Evolutionary conservation across 768 basidiomycete species (phyloP), one percentile per base, ranked within the genome.

Genomic region (Stropharia rugosoannulata): DNA sequence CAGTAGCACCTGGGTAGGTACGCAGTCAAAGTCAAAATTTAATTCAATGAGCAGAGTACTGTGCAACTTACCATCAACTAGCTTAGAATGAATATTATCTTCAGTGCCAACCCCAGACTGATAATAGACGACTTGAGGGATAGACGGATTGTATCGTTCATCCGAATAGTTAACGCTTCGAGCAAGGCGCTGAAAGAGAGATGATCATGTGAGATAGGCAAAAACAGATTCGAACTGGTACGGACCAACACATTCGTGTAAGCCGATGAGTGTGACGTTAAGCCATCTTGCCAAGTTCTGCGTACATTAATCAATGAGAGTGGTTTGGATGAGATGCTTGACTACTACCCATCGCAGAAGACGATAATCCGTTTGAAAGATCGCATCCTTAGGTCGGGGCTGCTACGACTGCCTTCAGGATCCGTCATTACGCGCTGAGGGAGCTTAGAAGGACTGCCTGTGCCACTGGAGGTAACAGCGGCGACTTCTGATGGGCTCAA

Each of bases 231-330:
- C 45, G 44, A 12, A 32, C 16, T 8, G 25, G 9, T 16, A 16
- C 79, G 55, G 42, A 83, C 83, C 49, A 85, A 66, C 36, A 86
- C 71, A 62, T 86, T 86, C 35, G 84, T 84, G 53, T 80, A 83
- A 45, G 65, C 73, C 58, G 79, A 77, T 25, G 78, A 69, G 16
- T 79, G 64, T 12, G 71, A 69, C 2, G 73, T 64, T 37, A 84
- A 62, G 1, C 84, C 88, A 63, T 90, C 86, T 71, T 89, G 82
- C 86, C 88, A 89, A 16, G 87, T 90, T 41, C 87, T 90, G 48
- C 25, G 39, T 60, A 48, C 37, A n/a, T 38, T 15, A 38, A 41
- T 53, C 6, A 45, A 42, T 60, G 22, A 54, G 43, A n/a, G n/a
- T 4, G 35, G 43, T 43, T 43, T 19, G 15, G 2, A 44, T 36